Conservation (phyloP, 2,329 filamentous ascomycete genomes). For the Capronia epimyces region DNA sequence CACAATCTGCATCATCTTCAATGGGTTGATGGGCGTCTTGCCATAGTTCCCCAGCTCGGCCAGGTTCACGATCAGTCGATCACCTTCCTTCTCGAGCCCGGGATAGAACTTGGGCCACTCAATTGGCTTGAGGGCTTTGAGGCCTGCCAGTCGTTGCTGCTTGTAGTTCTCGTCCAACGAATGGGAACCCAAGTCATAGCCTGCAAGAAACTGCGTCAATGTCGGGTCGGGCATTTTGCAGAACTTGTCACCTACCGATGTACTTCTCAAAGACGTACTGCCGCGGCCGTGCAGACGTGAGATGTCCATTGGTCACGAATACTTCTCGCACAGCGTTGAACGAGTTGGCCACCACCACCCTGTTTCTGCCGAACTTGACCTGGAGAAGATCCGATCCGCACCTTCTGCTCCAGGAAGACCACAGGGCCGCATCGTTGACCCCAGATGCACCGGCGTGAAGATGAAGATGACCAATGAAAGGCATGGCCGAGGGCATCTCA, state of each 20-base stretch:
- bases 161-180: not conserved
- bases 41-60: not conserved
- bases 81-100: not conserved
- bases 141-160: not conserved
- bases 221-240: no score
- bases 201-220: not conserved
- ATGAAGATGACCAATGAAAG: not conserved
- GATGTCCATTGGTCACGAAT: not conserved
- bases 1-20: not conserved
- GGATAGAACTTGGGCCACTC: not conserved
- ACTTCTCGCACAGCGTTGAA: not conserved
- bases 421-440: not conserved
- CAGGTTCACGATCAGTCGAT: not conserved
- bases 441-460: not conserved
- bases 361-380: not conserved
- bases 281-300: not conserved
- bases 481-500: not conserved
- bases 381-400: not conserved
- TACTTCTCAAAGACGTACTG: not conserved
- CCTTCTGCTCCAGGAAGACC: not conserved
- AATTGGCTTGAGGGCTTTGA: not conserved
- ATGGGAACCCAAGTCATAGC: not conserved
- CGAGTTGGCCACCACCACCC: not conserved
- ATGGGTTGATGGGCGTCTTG: not conserved
- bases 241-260: not conserved